Percentiles rank a stretch among this genome's conserved stretches.
Evolutionary conservation across 192 early-diverging fungal species (phyloP).

Genomic region (Entrophospora sp.): DNA sequence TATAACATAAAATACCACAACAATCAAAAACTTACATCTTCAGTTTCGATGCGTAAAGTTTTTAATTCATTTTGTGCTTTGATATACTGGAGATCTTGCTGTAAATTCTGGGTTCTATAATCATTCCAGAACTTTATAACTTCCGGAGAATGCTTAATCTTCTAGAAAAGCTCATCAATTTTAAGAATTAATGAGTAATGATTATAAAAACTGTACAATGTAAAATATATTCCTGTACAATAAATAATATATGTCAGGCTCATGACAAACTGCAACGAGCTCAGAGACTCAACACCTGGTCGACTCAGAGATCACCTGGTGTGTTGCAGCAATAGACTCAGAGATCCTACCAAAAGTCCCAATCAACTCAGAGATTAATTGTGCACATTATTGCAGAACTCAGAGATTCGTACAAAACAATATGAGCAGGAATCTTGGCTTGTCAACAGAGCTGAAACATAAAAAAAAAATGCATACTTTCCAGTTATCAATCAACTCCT

Average conservation of each 20-base stretch:
- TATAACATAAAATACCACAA: conserved; percentile 8
- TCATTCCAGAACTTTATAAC: neutral
- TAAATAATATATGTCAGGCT: neutral
- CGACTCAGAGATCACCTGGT: conserved; percentile 10
- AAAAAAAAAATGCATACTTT: conserved; percentile 8
- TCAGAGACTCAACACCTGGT: conserved; percentile 15
- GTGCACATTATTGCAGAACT: conserved; percentile 10
- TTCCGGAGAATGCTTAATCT: conserved; percentile 1
- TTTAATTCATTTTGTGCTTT: conserved; percentile 7
- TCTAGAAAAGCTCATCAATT: conserved; percentile 7
- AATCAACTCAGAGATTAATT: conserved; percentile 21
- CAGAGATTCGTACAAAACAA: neutral
- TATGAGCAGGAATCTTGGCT: conserved; percentile 17
- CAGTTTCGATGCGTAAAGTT: neutral
- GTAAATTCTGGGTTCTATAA: conserved; percentile 1
- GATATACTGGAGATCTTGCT: neutral
- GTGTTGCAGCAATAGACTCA: conserved; percentile 21
- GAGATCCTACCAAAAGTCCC: conserved; percentile 19
- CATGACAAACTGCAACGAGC: conserved; percentile 22
- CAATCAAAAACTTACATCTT: conserved; percentile 2
- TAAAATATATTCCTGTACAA: neutral
- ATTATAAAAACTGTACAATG: neutral
- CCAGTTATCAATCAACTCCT: conserved; percentile 17
- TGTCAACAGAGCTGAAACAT: conserved; percentile 2
- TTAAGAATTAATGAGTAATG: neutral